A percentile compares a stretch with the other conserved stretches of the same genome.
Evolutionary conservation across 768 basidiomycete species (phyloP).

Genomic region (Chalciporus pseudorubinellus): DNA sequence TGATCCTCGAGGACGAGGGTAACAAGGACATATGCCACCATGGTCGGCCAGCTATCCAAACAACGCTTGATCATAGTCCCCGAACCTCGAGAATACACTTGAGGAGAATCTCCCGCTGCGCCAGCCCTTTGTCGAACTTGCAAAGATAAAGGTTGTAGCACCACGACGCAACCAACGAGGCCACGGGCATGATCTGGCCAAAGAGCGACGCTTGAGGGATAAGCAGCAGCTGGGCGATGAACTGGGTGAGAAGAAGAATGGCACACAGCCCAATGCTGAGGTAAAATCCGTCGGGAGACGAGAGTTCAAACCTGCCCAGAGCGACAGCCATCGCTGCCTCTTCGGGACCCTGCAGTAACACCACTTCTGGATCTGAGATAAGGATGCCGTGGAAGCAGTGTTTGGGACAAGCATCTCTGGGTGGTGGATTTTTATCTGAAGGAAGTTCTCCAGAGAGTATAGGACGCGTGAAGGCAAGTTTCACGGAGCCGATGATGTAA

Average conservation of each 20-base stretch:
- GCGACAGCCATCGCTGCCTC: conserved; percentile 13
- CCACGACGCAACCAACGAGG: conserved; percentile 28
- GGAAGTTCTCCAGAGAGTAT: conserved; percentile 5
- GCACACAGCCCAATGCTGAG: conserved; percentile 24
- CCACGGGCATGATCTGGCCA: conserved; percentile 14
- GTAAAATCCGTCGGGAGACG: not conserved
- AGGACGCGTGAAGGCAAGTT: conserved; percentile 14
- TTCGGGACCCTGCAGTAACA: conserved; percentile 9
- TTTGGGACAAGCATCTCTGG: not conserved
- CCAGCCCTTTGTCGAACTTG: conserved; percentile 29
- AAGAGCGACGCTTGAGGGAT: conserved; percentile 12
- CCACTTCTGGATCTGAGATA: conserved; percentile 1
- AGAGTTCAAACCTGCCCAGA: conserved; percentile 5
- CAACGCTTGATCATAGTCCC: not conserved
- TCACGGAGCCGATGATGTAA: conserved; percentile 20
- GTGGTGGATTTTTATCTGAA: not conserved
- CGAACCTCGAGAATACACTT: not conserved
- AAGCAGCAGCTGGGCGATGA: conserved; percentile 27
- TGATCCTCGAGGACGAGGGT: conserved; percentile 6
- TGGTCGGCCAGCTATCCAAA: conserved; percentile 10
- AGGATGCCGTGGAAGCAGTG: conserved; percentile 5
- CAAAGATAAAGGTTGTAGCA: conserved; percentile 30
- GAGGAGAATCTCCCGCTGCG: conserved; percentile 11
- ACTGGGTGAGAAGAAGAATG: conserved; percentile 27
- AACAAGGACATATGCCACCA: conserved; percentile 11